Evolutionary conservation across 2,329 filamentous ascomycete genomes (phyloP).

Genomic region (Chaetomiaceae sp.): DNA sequence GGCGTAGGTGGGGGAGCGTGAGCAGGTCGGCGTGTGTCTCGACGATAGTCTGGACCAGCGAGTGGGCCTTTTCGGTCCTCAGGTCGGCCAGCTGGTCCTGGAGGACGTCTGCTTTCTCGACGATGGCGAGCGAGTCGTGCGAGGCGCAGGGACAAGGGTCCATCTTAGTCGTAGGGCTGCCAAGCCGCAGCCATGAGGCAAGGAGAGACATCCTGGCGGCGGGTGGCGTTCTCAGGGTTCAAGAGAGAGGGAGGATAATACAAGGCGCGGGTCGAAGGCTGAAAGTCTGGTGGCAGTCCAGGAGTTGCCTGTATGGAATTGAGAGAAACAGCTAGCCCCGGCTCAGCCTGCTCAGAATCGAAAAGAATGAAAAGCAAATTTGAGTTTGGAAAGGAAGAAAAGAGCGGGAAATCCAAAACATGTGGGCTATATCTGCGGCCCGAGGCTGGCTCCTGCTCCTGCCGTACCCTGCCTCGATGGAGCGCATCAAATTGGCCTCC

Average conservation of each 20-base stretch:
- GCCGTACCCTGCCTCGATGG: not conserved
- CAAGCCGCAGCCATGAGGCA: conserved; percentile 20
- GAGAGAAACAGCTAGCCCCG: too few relatives aligned
- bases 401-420: too few relatives aligned
- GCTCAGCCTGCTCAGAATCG: too few relatives aligned
- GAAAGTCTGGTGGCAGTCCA: too few relatives aligned
- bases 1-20: conserved; percentile 17
- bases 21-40: conserved; percentile 21
- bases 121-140: conserved; percentile 20
- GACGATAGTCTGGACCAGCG: conserved; percentile 17
- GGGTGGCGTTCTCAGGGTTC: not conserved
- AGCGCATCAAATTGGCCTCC: not conserved
- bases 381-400: not conserved
- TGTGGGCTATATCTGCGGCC: too few relatives aligned
- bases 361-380: not conserved
- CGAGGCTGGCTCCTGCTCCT: not conserved
- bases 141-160: conserved; percentile 16
- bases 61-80: conserved; percentile 10
- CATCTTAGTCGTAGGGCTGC: conserved; percentile 11
- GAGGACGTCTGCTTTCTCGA: conserved; percentile 23
- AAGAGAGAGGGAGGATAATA: too few relatives aligned
- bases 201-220: conserved; percentile 18
- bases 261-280: too few relatives aligned
- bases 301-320: too few relatives aligned
- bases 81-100: conserved; percentile 12